Base-by-base conservation (phyloP, 139 green algal genomes). In the Haematococcus lacustris region DNA sequence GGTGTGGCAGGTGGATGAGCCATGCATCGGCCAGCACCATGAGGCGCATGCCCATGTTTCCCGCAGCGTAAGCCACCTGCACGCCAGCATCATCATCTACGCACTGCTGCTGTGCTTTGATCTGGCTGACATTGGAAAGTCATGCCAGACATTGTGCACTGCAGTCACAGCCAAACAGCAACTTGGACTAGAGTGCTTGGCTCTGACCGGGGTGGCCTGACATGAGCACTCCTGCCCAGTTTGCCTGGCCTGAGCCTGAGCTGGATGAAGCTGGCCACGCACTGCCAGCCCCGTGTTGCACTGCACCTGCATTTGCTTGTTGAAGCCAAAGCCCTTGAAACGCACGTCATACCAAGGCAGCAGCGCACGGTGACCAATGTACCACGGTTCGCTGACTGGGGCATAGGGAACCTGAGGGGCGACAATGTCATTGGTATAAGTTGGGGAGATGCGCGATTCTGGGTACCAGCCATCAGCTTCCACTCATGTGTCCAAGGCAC, bases 281-380 rank as follows among this genome's bases (percentile, higher is more conserved):
- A 53, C 43, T 28, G 9, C 9, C 43, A 53, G 9, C 9, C 43
- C 9, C 43, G n/a, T n/a, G n/a, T n/a, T n/a, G n/a, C 43, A 53
- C 43, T 17, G 43, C n/a, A 66, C 59, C 37, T 69, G 63, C 37
- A 69, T 35, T 37, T 69, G 63, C 63, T 69, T 69, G 63, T 69
- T 69, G 63, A 69, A 69, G 21, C 63, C 63, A 51, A 51, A 69
- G 4, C 63, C 63, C 63, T 47, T 40, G 37, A 69, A 69, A 13
- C 63, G 34, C 21, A 2, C 32, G 63, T 69, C 63, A 51, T 69
- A 69, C 30, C 34, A 69, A 7, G 63, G 63, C 30, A 69, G 3
- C 4, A 69, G 34, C 2, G 35, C 17, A 5, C 30, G n/a, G 37
- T 69, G 63, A 3, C 63, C 63, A 69, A 69, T 69, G 63, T 39